A percentile compares a stretch with the other conserved stretches of the same genome.
Conservation (phyloP, 495 filamentous ascomycete genomes). For the Penicillium pancosmium region DNA sequence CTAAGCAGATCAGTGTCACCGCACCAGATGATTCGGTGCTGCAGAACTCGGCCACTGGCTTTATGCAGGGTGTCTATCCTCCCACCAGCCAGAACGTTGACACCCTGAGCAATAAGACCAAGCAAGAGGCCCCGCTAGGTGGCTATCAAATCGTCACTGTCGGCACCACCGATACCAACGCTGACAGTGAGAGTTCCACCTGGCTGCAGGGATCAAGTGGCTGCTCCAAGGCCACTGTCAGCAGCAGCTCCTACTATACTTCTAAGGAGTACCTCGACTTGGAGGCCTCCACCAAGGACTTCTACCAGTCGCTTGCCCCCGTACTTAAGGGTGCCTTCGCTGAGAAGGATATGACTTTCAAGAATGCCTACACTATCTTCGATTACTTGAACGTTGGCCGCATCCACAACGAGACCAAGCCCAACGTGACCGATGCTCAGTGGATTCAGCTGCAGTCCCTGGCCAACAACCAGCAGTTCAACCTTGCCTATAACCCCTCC, state of each 20-base stretch:
- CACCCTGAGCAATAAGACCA: constrained; percentile 55
- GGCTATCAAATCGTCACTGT: constrained; percentile 67
- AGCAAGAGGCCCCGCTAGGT: constrained; percentile 54
- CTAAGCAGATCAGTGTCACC: constrained; percentile 59
- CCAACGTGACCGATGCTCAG: constrained; percentile 35
- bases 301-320: constrained; percentile 66
- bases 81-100: constrained; percentile 43
- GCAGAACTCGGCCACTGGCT: constrained; percentile 59
- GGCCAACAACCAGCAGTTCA: constrained; percentile 54
- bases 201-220: constrained; percentile 62
- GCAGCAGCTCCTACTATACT: constrained; percentile 73
- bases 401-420: constrained; percentile 53
- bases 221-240: constrained; percentile 64
- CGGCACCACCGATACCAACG: constrained; percentile 38
- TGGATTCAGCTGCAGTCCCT: constrained; percentile 46
- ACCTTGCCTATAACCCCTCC: constrained; percentile 54
- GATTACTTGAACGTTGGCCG: constrained; percentile 57
- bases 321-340: constrained; percentile 62
- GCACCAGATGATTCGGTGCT: constrained; percentile 64
- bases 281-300: constrained; percentile 55
- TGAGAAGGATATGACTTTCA: constrained; percentile 57
- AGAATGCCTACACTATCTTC: constrained; percentile 71
- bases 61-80: constrained; percentile 66
- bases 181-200: constrained; percentile 54
- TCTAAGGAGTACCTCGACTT: constrained; percentile 59